A percentile compares a stretch with the other conserved stretches of the same genome.
Evolutionary conservation across 345 rosid genomes (phyloP).

Genomic region (Streptanthus diversifolius): DNA sequence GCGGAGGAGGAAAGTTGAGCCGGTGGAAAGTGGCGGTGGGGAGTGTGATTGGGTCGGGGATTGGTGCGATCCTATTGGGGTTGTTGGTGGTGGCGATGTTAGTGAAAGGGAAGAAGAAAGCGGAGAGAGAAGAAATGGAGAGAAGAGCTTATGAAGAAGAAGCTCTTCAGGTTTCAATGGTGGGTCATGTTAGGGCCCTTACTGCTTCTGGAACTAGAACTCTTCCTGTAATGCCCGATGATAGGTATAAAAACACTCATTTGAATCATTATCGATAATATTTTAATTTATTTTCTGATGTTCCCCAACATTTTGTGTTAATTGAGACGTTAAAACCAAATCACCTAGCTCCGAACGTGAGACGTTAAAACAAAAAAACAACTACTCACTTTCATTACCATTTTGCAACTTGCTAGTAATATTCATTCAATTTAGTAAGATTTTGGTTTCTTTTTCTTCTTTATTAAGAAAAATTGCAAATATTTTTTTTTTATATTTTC

Average conservation of each 20-base stretch:
- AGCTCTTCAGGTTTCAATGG: slow-evolving; percentile 39
- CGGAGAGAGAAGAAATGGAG: slow-evolving; percentile 37
- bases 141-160: slow-evolving; percentile 42
- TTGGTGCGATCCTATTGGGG: slow-evolving; percentile 30
- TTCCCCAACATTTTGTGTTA: not conserved
- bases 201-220: slow-evolving; percentile 32
- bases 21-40: slow-evolving; percentile 41
- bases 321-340: not conserved
- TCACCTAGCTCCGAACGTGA: slow-evolving; percentile 3
- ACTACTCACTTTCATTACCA: not conserved
- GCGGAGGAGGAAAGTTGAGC: slow-evolving; percentile 31
- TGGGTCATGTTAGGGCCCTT: slow-evolving; percentile 38
- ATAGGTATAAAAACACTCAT: slow-evolving; percentile 32
- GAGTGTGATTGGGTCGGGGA: slow-evolving; percentile 34
- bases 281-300: not conserved
- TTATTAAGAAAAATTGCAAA: not conserved
- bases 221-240: slow-evolving; percentile 17
- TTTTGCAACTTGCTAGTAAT: slow-evolving; percentile 19
- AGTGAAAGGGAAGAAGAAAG: slow-evolving; percentile 39
- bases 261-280: not conserved
- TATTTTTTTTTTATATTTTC: too few relatives aligned
- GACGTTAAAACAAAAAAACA: not conserved
- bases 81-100: slow-evolving; percentile 36
- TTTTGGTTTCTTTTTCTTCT: not conserved
- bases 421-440: not conserved